Base-by-base conservation (phyloP, 2,329 filamentous ascomycete species). In the Lecanicillium sp. region DNA sequence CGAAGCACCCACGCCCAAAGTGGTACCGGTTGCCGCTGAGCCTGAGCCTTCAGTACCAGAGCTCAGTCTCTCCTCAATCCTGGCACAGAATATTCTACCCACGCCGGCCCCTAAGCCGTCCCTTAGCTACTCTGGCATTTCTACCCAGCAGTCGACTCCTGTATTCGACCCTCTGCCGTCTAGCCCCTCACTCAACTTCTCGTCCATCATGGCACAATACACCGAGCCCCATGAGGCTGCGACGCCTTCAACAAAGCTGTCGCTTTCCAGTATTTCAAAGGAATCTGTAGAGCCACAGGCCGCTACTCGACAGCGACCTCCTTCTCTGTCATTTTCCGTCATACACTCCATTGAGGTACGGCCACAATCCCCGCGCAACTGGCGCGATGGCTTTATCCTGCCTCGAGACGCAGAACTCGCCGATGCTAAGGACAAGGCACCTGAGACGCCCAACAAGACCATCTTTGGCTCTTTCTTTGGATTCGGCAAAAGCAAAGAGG, bases 321-420 rank as follows among this genome's bases (percentile, higher is more conserved):
- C 51, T 35, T 34, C 45, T 13, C 37, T 57, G 5, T 40, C 41
- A 4, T 44, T 55, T 28, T 54, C 48, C 12, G 34, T 58, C 2
- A 60, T 74, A 30, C 59, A 63, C 41, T 64, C 65, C 4, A 52
- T 71, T 7, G 63, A 69, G 38, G 71, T 64, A 4, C 60, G 65
- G 34, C 70, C 68, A 6, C 47, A 65, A n/a, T 57, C 60, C 29
- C 62, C 65, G 16, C 66, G 68, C 41, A 75, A 67, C 46, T 71
- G 70, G 2, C 70, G 66, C 57, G 68, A 76, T 45, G 76, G 58
- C 1, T 73, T 79, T 45, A 71, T 79, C 41, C 64, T 79, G 16
- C 69, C 75, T 1, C 64, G 63, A 14, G 71, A 74, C 29, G 51
- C 59, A 38, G 50, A 54, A 13, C 52, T 52, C 9, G 49, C 55